A percentile compares a stretch with the other conserved stretches of the same genome.
These are phyloP conservation scores for Pythium guiyangense DNA, from an alignment of 352 stramenopile genomes.

Conservation along the genomic window DNA sequence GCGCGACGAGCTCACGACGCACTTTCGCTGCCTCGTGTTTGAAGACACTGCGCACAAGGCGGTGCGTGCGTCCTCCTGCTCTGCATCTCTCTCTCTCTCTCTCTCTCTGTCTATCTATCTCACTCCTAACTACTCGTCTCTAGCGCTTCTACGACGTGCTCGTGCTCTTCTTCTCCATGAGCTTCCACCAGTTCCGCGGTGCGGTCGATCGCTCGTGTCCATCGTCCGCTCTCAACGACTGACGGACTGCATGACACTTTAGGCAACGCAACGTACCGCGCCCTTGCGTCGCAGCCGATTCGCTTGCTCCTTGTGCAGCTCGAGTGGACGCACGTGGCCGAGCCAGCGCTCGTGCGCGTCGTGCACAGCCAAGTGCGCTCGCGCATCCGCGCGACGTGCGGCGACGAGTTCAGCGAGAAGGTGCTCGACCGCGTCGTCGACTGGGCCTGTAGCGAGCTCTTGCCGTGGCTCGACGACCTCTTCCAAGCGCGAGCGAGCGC, in stretches of 20 bases:
- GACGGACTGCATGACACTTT: no score
- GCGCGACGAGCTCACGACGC: slow-evolving; percentile 41
- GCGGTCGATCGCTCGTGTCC: no score
- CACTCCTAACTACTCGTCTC: background rate
- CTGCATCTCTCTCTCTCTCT: no score
- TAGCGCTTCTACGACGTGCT: slow-evolving; percentile 59
- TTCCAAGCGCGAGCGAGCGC: slow-evolving; percentile 16
- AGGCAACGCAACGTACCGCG: slow-evolving; percentile 44
- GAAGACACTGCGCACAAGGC: slow-evolving; percentile 29
- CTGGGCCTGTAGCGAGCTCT: slow-evolving; percentile 43
- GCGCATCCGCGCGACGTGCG: slow-evolving; percentile 38
- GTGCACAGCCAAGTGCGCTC: slow-evolving; percentile 53
- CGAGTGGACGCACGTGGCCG: slow-evolving; percentile 47
- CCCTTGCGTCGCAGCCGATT: slow-evolving; percentile 47
- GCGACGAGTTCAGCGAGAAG: slow-evolving; percentile 44
- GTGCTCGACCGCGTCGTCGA: slow-evolving; percentile 42
- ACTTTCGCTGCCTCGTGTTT: slow-evolving; percentile 53
- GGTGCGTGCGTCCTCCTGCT: no score
- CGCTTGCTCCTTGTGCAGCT: slow-evolving; percentile 47
- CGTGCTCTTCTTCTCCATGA: slow-evolving; percentile 70
- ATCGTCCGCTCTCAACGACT: no score
- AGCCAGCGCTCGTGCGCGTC: slow-evolving; percentile 44
- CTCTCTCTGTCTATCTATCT: no score
- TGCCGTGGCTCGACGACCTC: slow-evolving; percentile 59
- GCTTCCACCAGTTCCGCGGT: slow-evolving; percentile 56